Conservation (phyloP, 2,329 filamentous ascomycete species). For the Epicoccum nigrum region DNA sequence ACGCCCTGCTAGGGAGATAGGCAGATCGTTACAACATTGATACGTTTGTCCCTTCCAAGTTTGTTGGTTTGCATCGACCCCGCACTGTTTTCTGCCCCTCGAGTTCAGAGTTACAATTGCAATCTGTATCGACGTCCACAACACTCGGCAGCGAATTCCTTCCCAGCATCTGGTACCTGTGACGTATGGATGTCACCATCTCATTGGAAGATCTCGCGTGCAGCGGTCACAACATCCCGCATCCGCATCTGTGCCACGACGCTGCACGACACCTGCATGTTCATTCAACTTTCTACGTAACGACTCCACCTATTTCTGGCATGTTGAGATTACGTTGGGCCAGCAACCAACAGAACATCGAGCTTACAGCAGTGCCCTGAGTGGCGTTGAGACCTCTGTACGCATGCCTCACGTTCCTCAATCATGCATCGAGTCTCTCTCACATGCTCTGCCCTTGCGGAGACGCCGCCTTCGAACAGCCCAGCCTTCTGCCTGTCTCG, state of each 20-base stretch:
- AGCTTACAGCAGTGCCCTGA: too few species aligned
- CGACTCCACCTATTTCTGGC: neutral
- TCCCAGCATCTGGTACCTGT: slow-evolving; percentile 6
- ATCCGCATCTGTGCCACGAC: slow-evolving; percentile 2
- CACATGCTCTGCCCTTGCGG: slow-evolving; percentile 9
- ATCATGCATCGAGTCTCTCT: slow-evolving; percentile 1
- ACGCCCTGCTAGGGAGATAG: slow-evolving; percentile 23
- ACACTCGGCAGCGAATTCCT: slow-evolving; percentile 1
- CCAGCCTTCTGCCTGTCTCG: slow-evolving; percentile 5
- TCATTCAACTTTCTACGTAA: neutral
- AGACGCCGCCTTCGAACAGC: slow-evolving; percentile 5
- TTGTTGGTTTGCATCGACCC: too few species aligned
- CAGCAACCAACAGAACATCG: too few species aligned
- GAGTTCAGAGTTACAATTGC: neutral
- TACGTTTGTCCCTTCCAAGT: too few species aligned
- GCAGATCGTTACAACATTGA: too few species aligned
- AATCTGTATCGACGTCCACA: slow-evolving; percentile 4
- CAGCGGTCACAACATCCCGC: slow-evolving; percentile 9
- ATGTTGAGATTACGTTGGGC: too few species aligned
- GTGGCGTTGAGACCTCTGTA: slow-evolving; percentile 9
- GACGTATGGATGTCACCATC: neutral
- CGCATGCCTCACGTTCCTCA: slow-evolving; percentile 4
- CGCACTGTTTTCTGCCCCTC: neutral
- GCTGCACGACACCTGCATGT: slow-evolving; percentile 1
- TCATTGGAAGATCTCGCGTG: slow-evolving; percentile 13